A percentile compares a stretch with the other conserved stretches of the same genome.
These are phyloP conservation scores for Cucumis melo DNA, from an alignment of 306 rosid species.

Conservation along the genomic window DNA sequence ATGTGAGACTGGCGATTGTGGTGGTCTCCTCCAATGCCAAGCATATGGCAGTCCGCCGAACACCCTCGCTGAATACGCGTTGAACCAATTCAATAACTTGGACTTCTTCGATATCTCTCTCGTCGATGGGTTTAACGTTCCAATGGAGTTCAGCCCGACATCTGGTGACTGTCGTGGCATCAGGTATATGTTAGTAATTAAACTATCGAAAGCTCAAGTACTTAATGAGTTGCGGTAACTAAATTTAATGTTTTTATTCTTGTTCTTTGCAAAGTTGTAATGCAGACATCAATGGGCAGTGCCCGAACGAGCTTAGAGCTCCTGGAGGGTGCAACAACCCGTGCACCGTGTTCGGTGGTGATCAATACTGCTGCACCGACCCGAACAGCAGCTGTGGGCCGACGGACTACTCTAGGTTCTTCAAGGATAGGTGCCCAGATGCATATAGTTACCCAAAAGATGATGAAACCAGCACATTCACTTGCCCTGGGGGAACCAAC, in stretches of 20 bases:
- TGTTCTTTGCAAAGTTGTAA: conserved; percentile 8
- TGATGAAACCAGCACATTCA: conserved; percentile 30
- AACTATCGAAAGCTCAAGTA: too few relatives aligned
- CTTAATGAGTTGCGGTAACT: too few relatives aligned
- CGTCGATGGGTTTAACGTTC: conserved; percentile 42
- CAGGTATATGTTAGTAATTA: not conserved
- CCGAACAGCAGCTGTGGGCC: conserved; percentile 17
- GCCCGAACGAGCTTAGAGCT: conserved; percentile 28
- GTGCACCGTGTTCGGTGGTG: conserved; percentile 25
- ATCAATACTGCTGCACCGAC: conserved; percentile 28
- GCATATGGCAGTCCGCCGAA: conserved; percentile 31
- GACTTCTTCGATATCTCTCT: conserved; percentile 41
- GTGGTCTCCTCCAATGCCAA: conserved; percentile 21
- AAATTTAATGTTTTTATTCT: not conserved
- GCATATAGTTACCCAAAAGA: conserved; percentile 42
- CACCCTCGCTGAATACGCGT: conserved; percentile 37
- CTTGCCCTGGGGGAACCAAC: conserved; percentile 31
- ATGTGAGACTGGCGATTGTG: conserved; percentile 55
- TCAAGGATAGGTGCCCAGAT: conserved; percentile 35
- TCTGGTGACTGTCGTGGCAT: conserved; percentile 15
- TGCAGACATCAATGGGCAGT: conserved; percentile 31
- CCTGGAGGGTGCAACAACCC: conserved; percentile 42
- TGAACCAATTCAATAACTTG: conserved; percentile 26
- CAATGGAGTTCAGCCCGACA: conserved; percentile 22
- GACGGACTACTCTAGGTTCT: conserved; percentile 27